Evolutionary conservation across 2,329 filamentous ascomycete genomes (phyloP), one percentile per base, ranked within the genome.

Genomic region (Ascochyta fabae): DNA sequence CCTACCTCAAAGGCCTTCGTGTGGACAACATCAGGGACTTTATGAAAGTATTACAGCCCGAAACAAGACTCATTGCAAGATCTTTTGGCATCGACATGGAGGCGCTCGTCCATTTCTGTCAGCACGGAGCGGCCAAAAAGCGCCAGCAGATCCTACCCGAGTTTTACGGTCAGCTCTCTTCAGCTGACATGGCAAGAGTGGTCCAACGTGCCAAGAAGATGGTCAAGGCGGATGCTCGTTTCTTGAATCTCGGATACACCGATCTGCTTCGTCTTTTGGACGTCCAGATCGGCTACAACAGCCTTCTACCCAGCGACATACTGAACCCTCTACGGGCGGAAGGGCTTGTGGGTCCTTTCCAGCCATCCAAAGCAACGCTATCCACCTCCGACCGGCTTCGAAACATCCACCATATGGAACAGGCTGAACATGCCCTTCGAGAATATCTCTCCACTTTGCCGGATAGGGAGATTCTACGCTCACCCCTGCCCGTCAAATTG

Each of bases 221-320:
- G 3, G 63, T 69, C 22, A 44, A 47, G 31, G 36, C 55, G 2
- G 52, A 71, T 53, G 40, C 45, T 15, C 50, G 36, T 6, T 58
- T 56, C 34, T 48, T 70, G 5, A 19, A 53, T 3, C 36, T 62
- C 15, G 23, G 50, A 13, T 64, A 56, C 29, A 26, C 24, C 4
- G 15, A 40, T 13, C 56, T 72, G 26, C 56, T 67, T 6, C 6
- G 41, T 3, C 31, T 48, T 22, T 22, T 73, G n/a, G 62, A 64
- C n/a, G 52, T 71, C 22, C 44, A 50, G 42, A 36, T 48, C 12
- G 26, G n/a, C 26, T 46, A 44, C 47, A 62, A 27, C 40, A 53
- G 58, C 23, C 19, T 70, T 39, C 57, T 72, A 16, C 64, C 68
- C 12, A 65, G 69, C 46, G 68, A 72, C 33, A 64, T 72, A 3